Evolutionary conservation across 1,284 basidiomycete species (phyloP), one percentile per base, ranked within the genome.

Genomic region (Rhodotorula sp.): DNA sequence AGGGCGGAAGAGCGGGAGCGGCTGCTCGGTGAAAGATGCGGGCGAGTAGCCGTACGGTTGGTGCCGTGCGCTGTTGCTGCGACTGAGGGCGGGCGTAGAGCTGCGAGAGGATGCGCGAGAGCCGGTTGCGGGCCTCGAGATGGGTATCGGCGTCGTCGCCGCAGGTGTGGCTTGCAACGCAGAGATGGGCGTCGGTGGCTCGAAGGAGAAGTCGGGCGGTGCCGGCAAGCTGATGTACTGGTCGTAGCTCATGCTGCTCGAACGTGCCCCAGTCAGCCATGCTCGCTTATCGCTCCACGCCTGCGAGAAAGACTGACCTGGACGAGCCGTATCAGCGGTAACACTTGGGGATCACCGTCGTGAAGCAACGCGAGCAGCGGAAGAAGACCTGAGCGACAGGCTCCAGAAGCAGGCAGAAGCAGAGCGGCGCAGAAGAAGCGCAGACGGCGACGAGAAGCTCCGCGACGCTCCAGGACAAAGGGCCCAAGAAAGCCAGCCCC

Each of bases 11-110:
- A 61, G 8, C 58, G 59, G 52, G 61, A 56, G 5, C 58, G 55
- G 44, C n/a, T 44, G n/a, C 17, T 64, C 61, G n/a, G 50, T 41
- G 44, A 59, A 63, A 2, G 72, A 64, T 12, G 66, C 67, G 3
- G 66, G 61, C 10, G 72, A 74, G 12, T 17, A 25, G 17, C 64
- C 62, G 67, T 74, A 74, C 4, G 73, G 73, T 50, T 71, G 67
- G 46, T 74, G 73, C 14, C 73, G 69, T 14, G 52, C n/a, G 53
- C 61, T 66, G 42, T 19, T 21, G 55, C 57, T 61, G 1, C 67
- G 67, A 34, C 58, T 64, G 42, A 60, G 54, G 1, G 64, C 64
- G 1, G 72, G 49, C 10, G 63, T 62, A 12, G 53, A 49, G 16
- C 27, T 27, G 27, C 65, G 56, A 25, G 67, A 53, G 16, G 49